A percentile compares a stretch with the other conserved stretches of the same genome.
phyloP scores from a whole-genome alignment of 176 grass and related monocot genomes.

The Musa itinerans region DNA sequence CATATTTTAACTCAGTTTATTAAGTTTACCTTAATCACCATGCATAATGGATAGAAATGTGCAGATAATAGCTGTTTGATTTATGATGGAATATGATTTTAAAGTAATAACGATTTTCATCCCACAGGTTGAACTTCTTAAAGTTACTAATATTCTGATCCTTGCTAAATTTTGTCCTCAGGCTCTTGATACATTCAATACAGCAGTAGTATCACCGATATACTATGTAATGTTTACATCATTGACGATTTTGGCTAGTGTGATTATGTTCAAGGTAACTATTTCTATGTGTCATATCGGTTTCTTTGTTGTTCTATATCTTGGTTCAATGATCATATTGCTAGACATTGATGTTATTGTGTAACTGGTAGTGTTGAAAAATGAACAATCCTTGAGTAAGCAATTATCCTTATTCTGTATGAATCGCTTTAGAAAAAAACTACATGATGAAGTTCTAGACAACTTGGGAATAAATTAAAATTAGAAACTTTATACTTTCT shows the following conservation, averaged over 20 bases:
- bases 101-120: no score
- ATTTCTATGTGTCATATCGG: neutral
- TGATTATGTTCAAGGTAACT: slow-evolving; percentile 84
- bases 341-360: neutral
- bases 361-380: neutral
- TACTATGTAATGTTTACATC: slow-evolving; percentile 78
- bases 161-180: slow-evolving; percentile 6
- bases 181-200: slow-evolving; percentile 69
- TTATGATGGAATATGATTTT: no score
- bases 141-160: neutral
- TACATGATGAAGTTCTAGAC: no score
- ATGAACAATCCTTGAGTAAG: neutral
- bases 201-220: slow-evolving; percentile 69
- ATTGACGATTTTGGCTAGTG: slow-evolving; percentile 67
- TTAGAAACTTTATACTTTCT: neutral
- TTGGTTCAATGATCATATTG: neutral
- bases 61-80: no score
- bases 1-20: no score
- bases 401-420: neutral
- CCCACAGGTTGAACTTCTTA: no score
- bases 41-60: no score
- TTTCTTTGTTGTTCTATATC: no score
- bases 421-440: no score
- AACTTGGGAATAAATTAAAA: no score
- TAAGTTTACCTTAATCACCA: no score